Conservation (phyloP, 139 green algal genomes). For the Volvox reticuliferus region DNA sequence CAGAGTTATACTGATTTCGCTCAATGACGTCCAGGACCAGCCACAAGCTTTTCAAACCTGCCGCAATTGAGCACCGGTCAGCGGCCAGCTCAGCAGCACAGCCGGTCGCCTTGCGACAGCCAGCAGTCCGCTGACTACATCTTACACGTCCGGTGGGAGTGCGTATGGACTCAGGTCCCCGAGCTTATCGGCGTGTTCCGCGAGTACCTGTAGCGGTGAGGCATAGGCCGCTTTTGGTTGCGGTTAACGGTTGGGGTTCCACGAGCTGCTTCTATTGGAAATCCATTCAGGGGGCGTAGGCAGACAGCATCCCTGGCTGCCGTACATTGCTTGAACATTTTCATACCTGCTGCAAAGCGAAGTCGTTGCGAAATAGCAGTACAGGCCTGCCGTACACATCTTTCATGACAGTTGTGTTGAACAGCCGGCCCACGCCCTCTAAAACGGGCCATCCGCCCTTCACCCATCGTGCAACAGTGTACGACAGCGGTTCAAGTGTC, state of each 20-base stretch:
- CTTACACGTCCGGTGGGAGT: constrained; percentile 62
- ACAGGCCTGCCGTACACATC: constrained; percentile 79
- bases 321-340: not conserved
- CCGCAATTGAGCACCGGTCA: too few species aligned
- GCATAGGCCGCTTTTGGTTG: too few species aligned
- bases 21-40: too few species aligned
- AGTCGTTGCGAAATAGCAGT: constrained; percentile 85
- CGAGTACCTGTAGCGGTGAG: constrained; percentile 51
- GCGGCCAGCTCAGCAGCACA: too few species aligned
- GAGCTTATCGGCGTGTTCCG: constrained; percentile 56
- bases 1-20: too few species aligned
- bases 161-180: constrained; percentile 64
- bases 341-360: constrained; percentile 70
- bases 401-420: constrained; percentile 80
- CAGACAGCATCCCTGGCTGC: not conserved
- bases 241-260: too few species aligned
- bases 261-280: too few species aligned
- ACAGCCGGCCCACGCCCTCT: constrained; percentile 75
- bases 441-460: constrained; percentile 72
- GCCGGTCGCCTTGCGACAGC: too few species aligned
- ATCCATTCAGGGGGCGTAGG: not conserved
- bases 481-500: constrained; percentile 77
- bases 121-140: too few species aligned
- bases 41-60: too few species aligned
- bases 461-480: constrained; percentile 68